A percentile compares a stretch with the other conserved stretches of the same genome.
Conservation (phyloP, 2,329 filamentous ascomycete genomes). For the Pseudogymnoascus sp. region DNA sequence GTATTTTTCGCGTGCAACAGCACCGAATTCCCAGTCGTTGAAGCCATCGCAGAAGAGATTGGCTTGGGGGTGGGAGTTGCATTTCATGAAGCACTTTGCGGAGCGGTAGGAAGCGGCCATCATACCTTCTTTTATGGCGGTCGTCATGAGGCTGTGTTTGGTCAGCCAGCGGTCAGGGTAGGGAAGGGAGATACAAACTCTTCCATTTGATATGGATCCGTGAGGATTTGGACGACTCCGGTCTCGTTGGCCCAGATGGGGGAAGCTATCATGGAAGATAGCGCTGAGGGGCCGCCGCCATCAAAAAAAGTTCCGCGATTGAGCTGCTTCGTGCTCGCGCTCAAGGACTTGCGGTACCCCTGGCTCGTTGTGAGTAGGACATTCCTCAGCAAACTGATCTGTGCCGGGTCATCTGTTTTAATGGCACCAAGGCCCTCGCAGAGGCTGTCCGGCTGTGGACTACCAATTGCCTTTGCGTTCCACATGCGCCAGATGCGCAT, state of each 20-base stretch:
- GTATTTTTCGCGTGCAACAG: neutral
- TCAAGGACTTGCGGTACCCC: neutral
- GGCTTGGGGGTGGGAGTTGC: constrained; percentile 1
- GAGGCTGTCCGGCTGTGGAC: neutral
- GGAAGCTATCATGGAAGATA: neutral
- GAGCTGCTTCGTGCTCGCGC: neutral
- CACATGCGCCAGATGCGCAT: constrained; percentile 1
- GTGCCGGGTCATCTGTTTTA: neutral
- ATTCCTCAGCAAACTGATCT: neutral
- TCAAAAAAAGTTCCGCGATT: constrained; percentile 7
- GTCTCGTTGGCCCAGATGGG: neutral
- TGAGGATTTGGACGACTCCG: neutral
- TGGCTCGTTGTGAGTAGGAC: neutral
- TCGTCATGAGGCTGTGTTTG: neutral
- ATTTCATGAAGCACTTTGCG: constrained; percentile 6
- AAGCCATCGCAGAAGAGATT: neutral
- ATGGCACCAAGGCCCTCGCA: neutral
- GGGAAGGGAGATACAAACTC: neutral
- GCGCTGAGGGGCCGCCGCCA: neutral
- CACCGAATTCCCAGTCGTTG: constrained; percentile 6
- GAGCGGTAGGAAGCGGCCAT: neutral
- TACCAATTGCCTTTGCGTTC: neutral
- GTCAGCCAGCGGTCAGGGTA: neutral
- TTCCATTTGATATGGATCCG: constrained; percentile 5
- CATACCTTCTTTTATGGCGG: constrained; percentile 2